Evolutionary conservation across 1,139 yeast species (phyloP).

Genomic region (Pichia sp.): DNA sequence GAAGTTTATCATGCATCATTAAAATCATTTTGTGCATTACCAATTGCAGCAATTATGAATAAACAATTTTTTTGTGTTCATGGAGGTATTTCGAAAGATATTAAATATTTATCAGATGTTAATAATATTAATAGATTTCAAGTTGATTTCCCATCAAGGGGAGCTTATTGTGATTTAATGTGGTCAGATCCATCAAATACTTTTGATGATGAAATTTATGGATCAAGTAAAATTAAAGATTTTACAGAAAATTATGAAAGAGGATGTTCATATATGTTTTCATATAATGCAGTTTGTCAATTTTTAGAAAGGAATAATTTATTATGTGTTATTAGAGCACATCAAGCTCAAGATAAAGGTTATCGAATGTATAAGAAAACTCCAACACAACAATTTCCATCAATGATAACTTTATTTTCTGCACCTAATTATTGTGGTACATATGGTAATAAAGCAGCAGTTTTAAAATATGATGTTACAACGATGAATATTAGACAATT

Average conservation of each 20-base stretch:
- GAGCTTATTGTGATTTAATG: conserved; percentile 88
- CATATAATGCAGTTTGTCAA: conserved; percentile 77
- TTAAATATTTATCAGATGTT: conserved; percentile 66
- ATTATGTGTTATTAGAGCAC: conserved; percentile 84
- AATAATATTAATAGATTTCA: conserved; percentile 69
- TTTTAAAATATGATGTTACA: conserved; percentile 80
- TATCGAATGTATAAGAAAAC: conserved; percentile 91
- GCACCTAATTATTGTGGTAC: conserved; percentile 95
- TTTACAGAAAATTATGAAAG: conserved; percentile 71
- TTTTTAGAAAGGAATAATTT: conserved; percentile 77
- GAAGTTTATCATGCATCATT: conserved; percentile 70
- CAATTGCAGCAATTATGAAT: conserved; percentile 92
- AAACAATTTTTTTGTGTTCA: conserved; percentile 94
- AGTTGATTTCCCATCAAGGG: conserved; percentile 84
- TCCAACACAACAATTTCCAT: conserved; percentile 84
- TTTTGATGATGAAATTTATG: conserved; percentile 61
- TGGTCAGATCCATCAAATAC: conserved; percentile 96
- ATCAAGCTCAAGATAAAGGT: conserved; percentile 97
- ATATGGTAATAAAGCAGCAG: conserved; percentile 94
- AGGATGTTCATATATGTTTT: conserved; percentile 89
- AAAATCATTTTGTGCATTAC: conserved; percentile 78
- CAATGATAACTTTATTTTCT: conserved; percentile 84
- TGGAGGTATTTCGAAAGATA: conserved; percentile 92
- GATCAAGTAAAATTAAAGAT: conserved; percentile 23
- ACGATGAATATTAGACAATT: conserved; percentile 96